These are phyloP conservation scores for Hymenoscyphus salicellus DNA, from an alignment of 2,329 filamentous ascomycete species.

Conservation along the genomic window DNA sequence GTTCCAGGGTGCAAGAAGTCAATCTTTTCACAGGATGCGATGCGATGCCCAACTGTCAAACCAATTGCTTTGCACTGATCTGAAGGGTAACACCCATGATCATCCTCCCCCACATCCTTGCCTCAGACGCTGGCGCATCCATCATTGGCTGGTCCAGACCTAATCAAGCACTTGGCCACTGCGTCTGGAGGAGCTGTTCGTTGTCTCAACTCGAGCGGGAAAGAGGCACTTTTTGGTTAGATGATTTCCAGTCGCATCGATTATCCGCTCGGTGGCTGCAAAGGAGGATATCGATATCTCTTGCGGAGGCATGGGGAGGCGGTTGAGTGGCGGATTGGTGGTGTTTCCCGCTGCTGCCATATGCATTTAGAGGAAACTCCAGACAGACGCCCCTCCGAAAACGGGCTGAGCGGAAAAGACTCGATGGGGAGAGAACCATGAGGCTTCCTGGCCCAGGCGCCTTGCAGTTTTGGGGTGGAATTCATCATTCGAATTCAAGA, in stretches of 20 bases:
- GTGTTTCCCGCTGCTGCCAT: not conserved
- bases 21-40: constrained; percentile 10
- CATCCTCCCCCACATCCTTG: constrained; percentile 24
- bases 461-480: not conserved
- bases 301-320: not conserved
- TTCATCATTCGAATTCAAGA: not conserved
- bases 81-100: constrained; percentile 24
- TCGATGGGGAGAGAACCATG: constrained; percentile 4
- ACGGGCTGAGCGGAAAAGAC: constrained; percentile 25
- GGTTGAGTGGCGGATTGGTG: not conserved
- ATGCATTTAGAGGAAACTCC: constrained; percentile 5
- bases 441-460: not conserved
- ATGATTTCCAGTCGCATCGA: constrained; percentile 18
- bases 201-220: constrained; percentile 23
- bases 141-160: constrained; percentile 31
- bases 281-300: not conserved
- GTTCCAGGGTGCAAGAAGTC: constrained; percentile 4
- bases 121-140: constrained; percentile 30
- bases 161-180: constrained; percentile 35
- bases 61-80: constrained; percentile 12
- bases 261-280: not conserved
- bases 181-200: constrained; percentile 29
- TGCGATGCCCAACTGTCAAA: constrained; percentile 20
- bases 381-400: constrained; percentile 22
- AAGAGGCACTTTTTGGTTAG: constrained; percentile 15